These are phyloP conservation scores for Aspergillus tamarii DNA, from an alignment of 2,329 filamentous ascomycete species.

Conservation along the genomic window DNA sequence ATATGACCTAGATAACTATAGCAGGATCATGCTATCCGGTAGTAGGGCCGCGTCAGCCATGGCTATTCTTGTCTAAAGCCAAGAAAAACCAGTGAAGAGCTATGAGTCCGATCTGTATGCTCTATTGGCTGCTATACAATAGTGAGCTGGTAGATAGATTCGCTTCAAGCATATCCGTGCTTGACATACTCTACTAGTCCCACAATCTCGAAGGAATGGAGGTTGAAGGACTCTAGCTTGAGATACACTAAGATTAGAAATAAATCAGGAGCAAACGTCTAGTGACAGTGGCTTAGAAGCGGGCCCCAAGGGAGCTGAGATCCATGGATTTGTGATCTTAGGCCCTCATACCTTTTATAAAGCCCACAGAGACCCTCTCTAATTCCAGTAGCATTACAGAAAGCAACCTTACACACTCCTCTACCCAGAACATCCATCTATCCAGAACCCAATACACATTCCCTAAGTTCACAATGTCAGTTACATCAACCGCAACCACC, in stretches of 20 bases:
- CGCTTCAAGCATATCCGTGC: background rate
- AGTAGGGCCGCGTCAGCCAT: background rate
- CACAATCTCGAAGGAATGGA: background rate
- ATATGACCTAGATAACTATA: background rate
- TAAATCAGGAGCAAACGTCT: background rate
- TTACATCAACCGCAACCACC: conserved; percentile 20
- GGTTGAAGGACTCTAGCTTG: background rate
- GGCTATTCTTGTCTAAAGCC: background rate
- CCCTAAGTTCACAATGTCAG: background rate
- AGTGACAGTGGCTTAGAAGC: background rate
- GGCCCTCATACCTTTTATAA: background rate
- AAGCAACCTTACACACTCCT: background rate
- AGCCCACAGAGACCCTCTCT: background rate
- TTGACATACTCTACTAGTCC: background rate
- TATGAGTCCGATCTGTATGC: background rate
- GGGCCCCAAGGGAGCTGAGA: background rate
- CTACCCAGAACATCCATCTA: background rate
- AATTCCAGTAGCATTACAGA: background rate
- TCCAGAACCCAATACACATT: background rate
- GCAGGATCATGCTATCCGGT: background rate
- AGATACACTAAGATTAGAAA: background rate
- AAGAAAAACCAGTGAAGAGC: background rate
- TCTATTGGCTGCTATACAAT: background rate
- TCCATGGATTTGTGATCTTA: background rate
- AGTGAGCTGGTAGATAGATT: background rate